Percentiles rank a stretch among this genome's conserved stretches.
phyloP scores from a whole-genome alignment of 2,329 filamentous ascomycete genomes.

The Cercospora sesami region DNA sequence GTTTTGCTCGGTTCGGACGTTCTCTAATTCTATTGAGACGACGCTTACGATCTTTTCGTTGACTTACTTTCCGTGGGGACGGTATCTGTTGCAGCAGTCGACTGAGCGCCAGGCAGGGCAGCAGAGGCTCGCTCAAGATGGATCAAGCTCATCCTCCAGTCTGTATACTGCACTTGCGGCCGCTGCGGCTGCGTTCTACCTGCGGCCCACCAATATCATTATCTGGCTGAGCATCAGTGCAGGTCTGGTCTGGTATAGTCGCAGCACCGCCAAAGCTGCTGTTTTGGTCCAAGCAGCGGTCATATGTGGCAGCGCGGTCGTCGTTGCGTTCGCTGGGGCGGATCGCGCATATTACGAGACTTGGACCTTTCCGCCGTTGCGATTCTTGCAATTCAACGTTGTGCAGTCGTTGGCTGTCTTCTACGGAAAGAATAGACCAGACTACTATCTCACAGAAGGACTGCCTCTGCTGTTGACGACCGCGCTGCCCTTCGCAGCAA shows the following conservation, averaged over 20 bases:
- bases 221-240: slow-evolving; percentile 73
- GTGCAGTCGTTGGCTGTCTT: slow-evolving; percentile 84
- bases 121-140: background rate
- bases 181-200: slow-evolving; percentile 77
- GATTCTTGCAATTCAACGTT: slow-evolving; percentile 89
- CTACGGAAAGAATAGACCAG: slow-evolving; percentile 85
- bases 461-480: slow-evolving; percentile 84
- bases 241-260: slow-evolving; percentile 52
- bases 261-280: slow-evolving; percentile 33
- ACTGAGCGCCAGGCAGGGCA: background rate
- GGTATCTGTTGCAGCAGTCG: slow-evolving; percentile 24
- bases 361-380: slow-evolving; percentile 86
- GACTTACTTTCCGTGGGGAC: slow-evolving; percentile 81
- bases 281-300: slow-evolving; percentile 20
- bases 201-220: slow-evolving; percentile 85
- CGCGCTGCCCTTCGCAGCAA: slow-evolving; percentile 71
- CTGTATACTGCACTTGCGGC: slow-evolving; percentile 62
- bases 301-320: slow-evolving; percentile 52
- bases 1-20: slow-evolving; percentile 89
- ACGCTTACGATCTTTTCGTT: slow-evolving; percentile 78
- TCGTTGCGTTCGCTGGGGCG: slow-evolving; percentile 63
- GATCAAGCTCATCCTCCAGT: slow-evolving; percentile 14
- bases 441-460: slow-evolving; percentile 91
- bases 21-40: slow-evolving; percentile 94
- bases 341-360: slow-evolving; percentile 74